Evolutionary conservation across 2,329 filamentous ascomycete species (phyloP).

Genomic region (Cladophialophora exuberans): DNA sequence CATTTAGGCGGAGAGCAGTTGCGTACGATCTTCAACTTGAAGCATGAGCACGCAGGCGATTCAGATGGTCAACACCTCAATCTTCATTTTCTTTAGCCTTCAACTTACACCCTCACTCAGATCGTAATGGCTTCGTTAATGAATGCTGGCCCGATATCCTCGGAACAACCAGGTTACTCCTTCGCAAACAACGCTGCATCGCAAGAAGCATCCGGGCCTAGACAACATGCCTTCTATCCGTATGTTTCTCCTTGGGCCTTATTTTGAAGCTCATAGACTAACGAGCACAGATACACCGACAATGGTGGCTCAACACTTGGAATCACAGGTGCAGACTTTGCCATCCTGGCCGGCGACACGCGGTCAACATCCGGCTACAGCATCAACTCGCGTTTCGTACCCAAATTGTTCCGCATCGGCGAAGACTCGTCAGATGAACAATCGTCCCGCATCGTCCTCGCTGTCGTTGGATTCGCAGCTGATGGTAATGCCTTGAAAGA

Average conservation of each 20-base stretch:
- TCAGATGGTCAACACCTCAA: background rate
- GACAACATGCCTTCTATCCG: slow-evolving; percentile 90
- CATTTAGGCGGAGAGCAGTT: slow-evolving; percentile 15
- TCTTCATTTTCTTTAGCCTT: slow-evolving; percentile 9
- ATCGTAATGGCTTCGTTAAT: slow-evolving; percentile 58
- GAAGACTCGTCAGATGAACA: slow-evolving; percentile 68
- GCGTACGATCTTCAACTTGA: slow-evolving; percentile 5
- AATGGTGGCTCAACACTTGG: slow-evolving; percentile 96
- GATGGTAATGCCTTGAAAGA: slow-evolving; percentile 94
- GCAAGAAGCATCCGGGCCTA: slow-evolving; percentile 51
- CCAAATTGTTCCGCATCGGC: slow-evolving; percentile 97
- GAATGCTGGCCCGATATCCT: slow-evolving; percentile 51
- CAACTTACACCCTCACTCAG: background rate
- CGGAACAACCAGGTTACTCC: slow-evolving; percentile 62
- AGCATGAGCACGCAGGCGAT: slow-evolving; percentile 1
- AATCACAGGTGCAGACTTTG: slow-evolving; percentile 91
- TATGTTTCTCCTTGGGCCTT: slow-evolving; percentile 53
- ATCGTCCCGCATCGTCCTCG: slow-evolving; percentile 84
- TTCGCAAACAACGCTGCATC: slow-evolving; percentile 57
- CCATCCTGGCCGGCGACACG: slow-evolving; percentile 96
- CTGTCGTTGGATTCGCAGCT: slow-evolving; percentile 93
- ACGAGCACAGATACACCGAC: slow-evolving; percentile 74
- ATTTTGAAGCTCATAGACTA: background rate
- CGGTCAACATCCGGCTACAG: slow-evolving; percentile 95
- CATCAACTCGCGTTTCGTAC: slow-evolving; percentile 95